These are phyloP conservation scores for Carpinus viminea DNA, from an alignment of 306 rosid genomes.

Conservation along the genomic window DNA sequence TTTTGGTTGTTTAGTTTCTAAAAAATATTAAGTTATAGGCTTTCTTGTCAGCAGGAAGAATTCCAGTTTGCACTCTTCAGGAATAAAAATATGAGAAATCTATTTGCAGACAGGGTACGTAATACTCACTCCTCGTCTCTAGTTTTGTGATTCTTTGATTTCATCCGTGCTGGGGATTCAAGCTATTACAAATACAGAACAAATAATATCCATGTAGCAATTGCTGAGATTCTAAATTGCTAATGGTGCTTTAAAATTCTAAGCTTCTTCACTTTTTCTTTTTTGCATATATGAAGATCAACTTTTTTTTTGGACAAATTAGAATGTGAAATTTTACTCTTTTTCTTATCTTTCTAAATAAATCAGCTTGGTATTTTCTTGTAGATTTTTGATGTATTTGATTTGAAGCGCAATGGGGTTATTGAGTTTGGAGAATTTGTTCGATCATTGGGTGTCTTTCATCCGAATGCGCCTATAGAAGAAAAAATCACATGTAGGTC, in stretches of 20 bases:
- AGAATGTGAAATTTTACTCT: background rate
- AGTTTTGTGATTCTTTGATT: constrained; percentile 4
- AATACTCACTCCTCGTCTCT: constrained; percentile 17
- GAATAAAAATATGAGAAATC: constrained; percentile 59
- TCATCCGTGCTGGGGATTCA: constrained; percentile 10
- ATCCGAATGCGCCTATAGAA: constrained; percentile 67
- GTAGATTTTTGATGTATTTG: constrained; percentile 82
- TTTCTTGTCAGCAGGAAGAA: constrained; percentile 66
- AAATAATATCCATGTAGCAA: background rate
- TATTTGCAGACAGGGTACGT: constrained; percentile 84
- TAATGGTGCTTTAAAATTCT: background rate
- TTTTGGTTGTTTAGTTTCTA: background rate
- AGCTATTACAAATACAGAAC: background rate
- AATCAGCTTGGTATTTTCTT: constrained; percentile 18
- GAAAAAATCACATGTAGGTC: constrained; percentile 73
- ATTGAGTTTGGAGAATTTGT: constrained; percentile 90
- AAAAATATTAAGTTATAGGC: background rate
- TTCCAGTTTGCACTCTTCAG: constrained; percentile 86
- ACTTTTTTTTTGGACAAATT: background rate
- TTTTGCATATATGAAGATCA: background rate
- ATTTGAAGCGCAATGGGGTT: constrained; percentile 73
- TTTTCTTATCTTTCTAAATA: constrained; percentile 6
- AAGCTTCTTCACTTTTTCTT: background rate
- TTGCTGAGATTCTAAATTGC: background rate
- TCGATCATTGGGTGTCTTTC: constrained; percentile 75